These are phyloP conservation scores for Trypanosoma congolense DNA, from an alignment of 208 protist genomes.

Conservation along the genomic window DNA sequence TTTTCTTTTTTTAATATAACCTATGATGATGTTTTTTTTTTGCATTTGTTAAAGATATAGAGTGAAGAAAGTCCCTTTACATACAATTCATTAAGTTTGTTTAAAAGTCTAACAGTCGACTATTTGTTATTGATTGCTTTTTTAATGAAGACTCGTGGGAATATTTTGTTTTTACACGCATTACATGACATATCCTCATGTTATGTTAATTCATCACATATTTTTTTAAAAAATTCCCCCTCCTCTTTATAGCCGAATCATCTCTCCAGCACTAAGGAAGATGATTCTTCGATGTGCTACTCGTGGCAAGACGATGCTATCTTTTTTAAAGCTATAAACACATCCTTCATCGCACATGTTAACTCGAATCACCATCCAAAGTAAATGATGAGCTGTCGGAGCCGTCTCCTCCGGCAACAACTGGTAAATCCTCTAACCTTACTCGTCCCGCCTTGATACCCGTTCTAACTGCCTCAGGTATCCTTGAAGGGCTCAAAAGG, in stretches of 20 bases:
- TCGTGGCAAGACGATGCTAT: too few species aligned
- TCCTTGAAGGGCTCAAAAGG: conserved; percentile 6
- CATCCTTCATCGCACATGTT: too few species aligned
- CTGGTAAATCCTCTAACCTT: conserved; percentile 14
- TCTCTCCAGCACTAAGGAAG: too few species aligned
- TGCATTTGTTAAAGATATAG: not conserved
- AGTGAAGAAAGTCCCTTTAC: not conserved
- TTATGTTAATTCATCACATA: too few species aligned
- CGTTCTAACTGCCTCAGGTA: conserved; percentile 4
- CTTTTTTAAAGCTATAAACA: too few species aligned
- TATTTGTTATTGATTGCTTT: not conserved
- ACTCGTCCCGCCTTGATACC: conserved; percentile 9
- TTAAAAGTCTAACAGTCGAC: not conserved
- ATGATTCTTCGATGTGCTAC: too few species aligned
- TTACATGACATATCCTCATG: not conserved
- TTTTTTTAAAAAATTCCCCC: conserved; percentile 3
- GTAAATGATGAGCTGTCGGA: conserved; percentile 9
- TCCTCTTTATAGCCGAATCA: too few species aligned
- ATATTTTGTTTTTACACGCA: too few species aligned
- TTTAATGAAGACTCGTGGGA: too few species aligned
- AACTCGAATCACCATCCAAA: conserved; percentile 1
- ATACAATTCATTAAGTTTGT: too few species aligned
- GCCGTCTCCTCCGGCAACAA: conserved; percentile 2
- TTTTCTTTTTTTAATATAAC: not conserved
- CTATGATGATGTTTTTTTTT: not conserved